Conservation (phyloP, 495 filamentous ascomycete genomes). For the Tuber aestivum region DNA sequence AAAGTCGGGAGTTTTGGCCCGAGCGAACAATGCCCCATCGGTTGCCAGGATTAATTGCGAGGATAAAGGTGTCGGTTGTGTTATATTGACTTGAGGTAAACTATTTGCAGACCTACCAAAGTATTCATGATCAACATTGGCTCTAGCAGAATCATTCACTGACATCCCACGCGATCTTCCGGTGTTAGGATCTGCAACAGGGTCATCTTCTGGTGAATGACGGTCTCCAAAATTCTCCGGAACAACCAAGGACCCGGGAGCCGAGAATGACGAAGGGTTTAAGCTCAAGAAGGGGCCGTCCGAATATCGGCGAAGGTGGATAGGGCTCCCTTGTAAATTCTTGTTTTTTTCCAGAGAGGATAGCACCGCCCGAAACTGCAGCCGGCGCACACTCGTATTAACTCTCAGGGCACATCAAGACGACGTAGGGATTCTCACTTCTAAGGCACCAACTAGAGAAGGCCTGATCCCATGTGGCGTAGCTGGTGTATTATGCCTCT, state of each 20-base stretch:
- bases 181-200: conserved; percentile 3
- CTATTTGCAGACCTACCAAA: not conserved
- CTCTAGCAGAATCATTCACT: conserved; percentile 53
- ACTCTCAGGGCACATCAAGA: not conserved
- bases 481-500: conserved; percentile 52
- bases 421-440: conserved; percentile 43
- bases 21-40: not conserved
- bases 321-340: conserved; percentile 61
- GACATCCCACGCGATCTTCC: conserved; percentile 56
- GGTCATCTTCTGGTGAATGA: not conserved
- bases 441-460: conserved; percentile 85
- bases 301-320: conserved; percentile 66
- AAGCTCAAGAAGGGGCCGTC: conserved; percentile 50
- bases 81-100: conserved; percentile 13
- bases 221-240: conserved; percentile 13
- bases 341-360: conserved; percentile 71
- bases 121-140: conserved; percentile 4
- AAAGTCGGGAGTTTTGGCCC: conserved; percentile 16
- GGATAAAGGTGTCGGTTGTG: conserved; percentile 8
- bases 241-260: conserved; percentile 32
- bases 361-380: conserved; percentile 72
- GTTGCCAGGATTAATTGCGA: conserved; percentile 4
- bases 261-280: conserved; percentile 17
- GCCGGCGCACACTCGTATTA: not conserved
- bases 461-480: conserved; percentile 76